These are phyloP conservation scores for Stagonosporopsis cucurbitacearum DNA, from an alignment of 2,329 filamentous ascomycete species.

Conservation along the genomic window DNA sequence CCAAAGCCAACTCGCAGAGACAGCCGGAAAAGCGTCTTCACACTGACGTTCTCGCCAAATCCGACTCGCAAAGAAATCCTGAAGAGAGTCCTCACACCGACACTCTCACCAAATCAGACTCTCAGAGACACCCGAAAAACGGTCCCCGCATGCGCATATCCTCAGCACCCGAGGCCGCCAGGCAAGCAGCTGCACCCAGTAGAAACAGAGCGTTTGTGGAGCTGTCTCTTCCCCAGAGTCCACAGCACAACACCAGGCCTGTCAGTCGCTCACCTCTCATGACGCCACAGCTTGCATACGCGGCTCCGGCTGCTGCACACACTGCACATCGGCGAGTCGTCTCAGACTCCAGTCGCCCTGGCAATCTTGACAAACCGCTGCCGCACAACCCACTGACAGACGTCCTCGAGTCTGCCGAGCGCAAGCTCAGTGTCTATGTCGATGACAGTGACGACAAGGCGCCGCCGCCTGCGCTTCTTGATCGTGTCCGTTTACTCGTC, in stretches of 20 bases:
- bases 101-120: conserved; percentile 41
- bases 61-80: conserved; percentile 34
- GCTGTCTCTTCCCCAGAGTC: conserved; percentile 32
- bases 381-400: conserved; percentile 12
- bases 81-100: no score
- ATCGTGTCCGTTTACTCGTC: conserved; percentile 35
- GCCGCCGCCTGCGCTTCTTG: conserved; percentile 33
- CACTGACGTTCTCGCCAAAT: conserved; percentile 42
- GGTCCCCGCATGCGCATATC: conserved; percentile 41
- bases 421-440: conserved; percentile 12
- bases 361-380: conserved; percentile 8
- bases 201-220: conserved; percentile 29
- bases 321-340: conserved; percentile 18
- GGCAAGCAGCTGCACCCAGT: conserved; percentile 1
- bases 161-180: conserved; percentile 42
- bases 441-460: conserved; percentile 26
- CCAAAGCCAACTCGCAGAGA: conserved; percentile 35
- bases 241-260: conserved; percentile 3
- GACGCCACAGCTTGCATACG: conserved; percentile 10
- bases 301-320: conserved; percentile 19
- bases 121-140: conserved; percentile 22
- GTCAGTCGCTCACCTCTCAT: neutral
- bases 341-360: conserved; percentile 18
- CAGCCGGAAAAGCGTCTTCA: no score
- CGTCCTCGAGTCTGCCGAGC: conserved; percentile 10